Evolutionary conservation across 148 eudicot genomes (phyloP).

Genomic region (Fagopyrum tataricum): DNA sequence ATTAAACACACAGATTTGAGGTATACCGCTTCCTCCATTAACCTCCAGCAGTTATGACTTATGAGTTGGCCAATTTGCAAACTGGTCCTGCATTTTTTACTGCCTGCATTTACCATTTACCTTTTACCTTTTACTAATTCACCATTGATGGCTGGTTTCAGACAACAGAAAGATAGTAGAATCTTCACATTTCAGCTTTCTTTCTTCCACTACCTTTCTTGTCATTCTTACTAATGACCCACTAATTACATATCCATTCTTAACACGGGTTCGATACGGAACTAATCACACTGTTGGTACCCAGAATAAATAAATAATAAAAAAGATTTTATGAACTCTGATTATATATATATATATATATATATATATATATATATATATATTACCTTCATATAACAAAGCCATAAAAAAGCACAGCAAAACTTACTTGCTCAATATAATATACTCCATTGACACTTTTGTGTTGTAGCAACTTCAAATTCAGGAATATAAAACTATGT

Average conservation of each 20-base stretch:
- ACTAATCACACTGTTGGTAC: background rate
- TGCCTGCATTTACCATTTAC: background rate
- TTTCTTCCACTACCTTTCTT: constrained; percentile 6
- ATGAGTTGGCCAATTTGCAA: background rate
- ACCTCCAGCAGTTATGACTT: background rate
- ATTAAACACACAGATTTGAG: background rate
- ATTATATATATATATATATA: background rate
- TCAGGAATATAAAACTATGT: constrained; percentile 25
- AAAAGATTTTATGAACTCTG: background rate
- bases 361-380: constrained; percentile 8
- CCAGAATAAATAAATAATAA: background rate
- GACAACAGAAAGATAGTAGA: constrained; percentile 3
- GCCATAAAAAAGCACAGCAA: background rate
- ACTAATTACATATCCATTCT: constrained; percentile 6
- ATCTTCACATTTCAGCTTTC: constrained; percentile 7
- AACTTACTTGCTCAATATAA: constrained; percentile 1
- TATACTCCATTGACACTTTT: constrained; percentile 7
- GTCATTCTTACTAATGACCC: constrained; percentile 9
- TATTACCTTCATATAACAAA: background rate
- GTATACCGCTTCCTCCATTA: background rate
- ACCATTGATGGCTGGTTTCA: background rate
- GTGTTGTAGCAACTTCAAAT: constrained; percentile 2
- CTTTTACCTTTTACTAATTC: background rate
- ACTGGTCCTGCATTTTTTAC: background rate
- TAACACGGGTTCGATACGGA: constrained; percentile 8